Evolutionary conservation across 106 monocot species (phyloP).

Genomic region (Dioscorea alata): DNA sequence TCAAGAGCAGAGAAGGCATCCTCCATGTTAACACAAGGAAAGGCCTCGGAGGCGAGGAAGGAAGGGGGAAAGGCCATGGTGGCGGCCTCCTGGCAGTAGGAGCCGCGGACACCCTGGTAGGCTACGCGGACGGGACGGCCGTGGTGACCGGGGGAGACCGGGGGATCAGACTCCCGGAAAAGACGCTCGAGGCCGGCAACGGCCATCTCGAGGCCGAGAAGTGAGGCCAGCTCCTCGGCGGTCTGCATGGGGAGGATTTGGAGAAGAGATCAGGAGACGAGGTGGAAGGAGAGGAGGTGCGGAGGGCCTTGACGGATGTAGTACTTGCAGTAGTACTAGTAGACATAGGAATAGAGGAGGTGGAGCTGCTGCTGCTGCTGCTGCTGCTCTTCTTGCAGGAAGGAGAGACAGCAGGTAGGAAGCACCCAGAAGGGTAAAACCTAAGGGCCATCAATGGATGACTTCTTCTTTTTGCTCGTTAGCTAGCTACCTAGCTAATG

Average conservation of each 20-base stretch:
- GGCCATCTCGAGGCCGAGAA: constrained; percentile 33
- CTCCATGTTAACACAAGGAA: constrained; percentile 45
- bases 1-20: constrained; percentile 48
- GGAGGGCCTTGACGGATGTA: neutral
- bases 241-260: constrained; percentile 11
- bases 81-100: constrained; percentile 78
- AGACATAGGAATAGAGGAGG: neutral
- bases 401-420: neutral
- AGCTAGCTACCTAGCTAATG: neutral
- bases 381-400: neutral
- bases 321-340: neutral
- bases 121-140: constrained; percentile 50
- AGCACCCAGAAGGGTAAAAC: neutral
- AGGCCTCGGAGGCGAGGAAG: constrained; percentile 8
- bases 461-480: neutral
- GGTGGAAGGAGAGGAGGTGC: neutral
- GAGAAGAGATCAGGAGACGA: neutral
- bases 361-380: neutral
- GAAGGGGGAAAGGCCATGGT: constrained; percentile 27
- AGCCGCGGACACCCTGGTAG: constrained; percentile 58
- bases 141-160: neutral
- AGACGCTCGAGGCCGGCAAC: constrained; percentile 42
- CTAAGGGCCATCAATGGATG: neutral
- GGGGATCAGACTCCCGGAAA: constrained; percentile 10
- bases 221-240: constrained; percentile 36